Percentiles rank a stretch among this genome's conserved stretches.
These are phyloP conservation scores for Boletus barrowsii DNA, from an alignment of 768 basidiomycete genomes.

Conservation along the genomic window DNA sequence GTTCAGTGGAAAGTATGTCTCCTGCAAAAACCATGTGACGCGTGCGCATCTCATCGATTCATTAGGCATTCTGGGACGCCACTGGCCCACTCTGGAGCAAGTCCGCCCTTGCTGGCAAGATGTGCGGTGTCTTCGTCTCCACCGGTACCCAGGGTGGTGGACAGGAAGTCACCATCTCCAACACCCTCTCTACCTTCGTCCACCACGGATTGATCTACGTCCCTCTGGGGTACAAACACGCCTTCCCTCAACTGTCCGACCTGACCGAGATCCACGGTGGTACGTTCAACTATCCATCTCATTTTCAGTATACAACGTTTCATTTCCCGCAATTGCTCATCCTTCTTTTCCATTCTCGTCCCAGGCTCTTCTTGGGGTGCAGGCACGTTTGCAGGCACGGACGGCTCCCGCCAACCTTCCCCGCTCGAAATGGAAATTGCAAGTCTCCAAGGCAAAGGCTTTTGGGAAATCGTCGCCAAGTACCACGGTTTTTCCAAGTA, in stretches of 20 bases:
- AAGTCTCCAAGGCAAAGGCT: conserved; percentile 52
- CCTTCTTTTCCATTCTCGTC: not conserved
- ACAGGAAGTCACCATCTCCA: conserved; percentile 39
- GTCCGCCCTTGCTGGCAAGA: conserved; percentile 44
- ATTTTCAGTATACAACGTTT: not conserved
- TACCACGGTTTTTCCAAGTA: conserved; percentile 23
- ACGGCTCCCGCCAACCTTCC: conserved; percentile 60
- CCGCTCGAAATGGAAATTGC: conserved; percentile 57
- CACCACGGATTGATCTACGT: conserved; percentile 57
- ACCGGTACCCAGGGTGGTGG: conserved; percentile 48
- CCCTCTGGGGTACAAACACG: conserved; percentile 49
- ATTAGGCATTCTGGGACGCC: conserved; percentile 46
- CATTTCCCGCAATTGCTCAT: not conserved
- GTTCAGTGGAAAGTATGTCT: conserved; percentile 56
- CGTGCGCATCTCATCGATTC: conserved; percentile 19
- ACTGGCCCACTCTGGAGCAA: conserved; percentile 46
- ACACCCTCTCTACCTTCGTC: conserved; percentile 43
- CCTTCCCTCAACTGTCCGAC: conserved; percentile 39
- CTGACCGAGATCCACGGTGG: conserved; percentile 46
- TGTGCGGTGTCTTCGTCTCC: conserved; percentile 45
- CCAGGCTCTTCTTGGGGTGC: conserved; percentile 79
- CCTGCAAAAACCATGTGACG: not conserved
- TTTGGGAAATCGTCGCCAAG: conserved; percentile 48
- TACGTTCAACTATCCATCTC: conserved; percentile 19
- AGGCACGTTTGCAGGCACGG: conserved; percentile 57